These are phyloP conservation scores for Heterobasidion irregulare DNA, from an alignment of 1,284 basidiomycete genomes.

Conservation along the genomic window DNA sequence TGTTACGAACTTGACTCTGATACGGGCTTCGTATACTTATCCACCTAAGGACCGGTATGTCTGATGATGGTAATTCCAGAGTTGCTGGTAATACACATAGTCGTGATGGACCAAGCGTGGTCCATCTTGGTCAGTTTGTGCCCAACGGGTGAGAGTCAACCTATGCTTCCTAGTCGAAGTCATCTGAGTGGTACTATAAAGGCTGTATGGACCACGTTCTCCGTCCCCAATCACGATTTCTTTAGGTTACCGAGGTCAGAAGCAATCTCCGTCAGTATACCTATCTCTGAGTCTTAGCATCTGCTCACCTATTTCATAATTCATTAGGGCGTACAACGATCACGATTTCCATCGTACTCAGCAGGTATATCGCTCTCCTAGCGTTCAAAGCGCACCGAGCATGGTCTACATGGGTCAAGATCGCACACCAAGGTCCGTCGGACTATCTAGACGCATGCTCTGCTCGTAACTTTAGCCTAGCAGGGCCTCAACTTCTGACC, in stretches of 20 bases:
- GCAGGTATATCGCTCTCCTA: neutral
- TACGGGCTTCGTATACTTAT: neutral
- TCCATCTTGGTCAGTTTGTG: slow-evolving; percentile 11
- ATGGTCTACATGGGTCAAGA: neutral
- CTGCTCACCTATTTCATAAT: neutral
- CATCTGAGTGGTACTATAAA: neutral
- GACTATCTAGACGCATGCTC: neutral
- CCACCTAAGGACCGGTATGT: slow-evolving; percentile 8
- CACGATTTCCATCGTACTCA: neutral
- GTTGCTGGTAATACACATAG: slow-evolving; percentile 1
- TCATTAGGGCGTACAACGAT: no score
- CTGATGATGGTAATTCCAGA: slow-evolving; percentile 6
- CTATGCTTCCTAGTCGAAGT: neutral
- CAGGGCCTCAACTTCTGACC: neutral
- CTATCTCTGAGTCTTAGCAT: neutral
- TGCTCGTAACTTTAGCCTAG: neutral
- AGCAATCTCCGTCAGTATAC: neutral
- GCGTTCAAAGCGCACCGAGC: neutral
- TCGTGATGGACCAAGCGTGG: slow-evolving; percentile 9
- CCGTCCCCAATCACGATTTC: slow-evolving; percentile 9
- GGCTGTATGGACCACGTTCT: slow-evolving; percentile 3
- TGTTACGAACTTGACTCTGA: neutral
- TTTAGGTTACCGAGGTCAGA: slow-evolving; percentile 8
- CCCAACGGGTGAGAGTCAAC: slow-evolving; percentile 3
- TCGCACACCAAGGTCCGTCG: neutral